A percentile compares a stretch with the other conserved stretches of the same genome.
Evolutionary conservation across 2,329 filamentous ascomycete species (phyloP).

Genomic region (Helotiales sp.): DNA sequence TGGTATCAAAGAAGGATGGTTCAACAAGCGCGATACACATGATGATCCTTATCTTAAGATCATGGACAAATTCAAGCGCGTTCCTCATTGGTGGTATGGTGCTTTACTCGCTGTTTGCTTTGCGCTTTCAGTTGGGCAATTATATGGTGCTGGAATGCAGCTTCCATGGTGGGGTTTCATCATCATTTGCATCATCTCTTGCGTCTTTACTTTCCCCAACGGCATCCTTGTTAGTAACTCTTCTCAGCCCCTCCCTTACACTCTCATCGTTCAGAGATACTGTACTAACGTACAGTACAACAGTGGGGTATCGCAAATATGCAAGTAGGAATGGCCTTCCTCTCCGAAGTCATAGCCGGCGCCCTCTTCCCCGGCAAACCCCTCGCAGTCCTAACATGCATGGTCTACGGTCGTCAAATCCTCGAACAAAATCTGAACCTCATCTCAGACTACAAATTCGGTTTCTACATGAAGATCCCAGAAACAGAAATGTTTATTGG

Average conservation of each 20-base stretch:
- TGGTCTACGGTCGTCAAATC: constrained; percentile 37
- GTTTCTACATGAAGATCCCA: constrained; percentile 41
- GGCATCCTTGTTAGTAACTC: too few species aligned
- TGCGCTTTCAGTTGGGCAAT: constrained; percentile 29
- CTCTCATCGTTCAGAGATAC: too few species aligned
- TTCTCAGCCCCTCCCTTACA: too few species aligned
- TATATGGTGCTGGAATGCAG: constrained; percentile 32
- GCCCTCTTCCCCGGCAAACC: constrained; percentile 32
- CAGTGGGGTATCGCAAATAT: constrained; percentile 34
- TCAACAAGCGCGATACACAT: constrained; percentile 27
- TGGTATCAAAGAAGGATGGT: constrained; percentile 23
- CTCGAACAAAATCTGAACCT: constrained; percentile 38
- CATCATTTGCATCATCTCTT: constrained; percentile 29
- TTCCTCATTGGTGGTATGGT: constrained; percentile 37
- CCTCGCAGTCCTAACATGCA: constrained; percentile 23
- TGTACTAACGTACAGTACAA: too few species aligned
- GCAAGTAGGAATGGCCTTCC: constrained; percentile 33
- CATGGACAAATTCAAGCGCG: constrained; percentile 30
- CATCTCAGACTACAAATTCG: constrained; percentile 39
- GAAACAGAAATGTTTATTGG: constrained; percentile 39
- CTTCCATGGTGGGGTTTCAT: constrained; percentile 33
- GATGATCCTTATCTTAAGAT: constrained; percentile 35
- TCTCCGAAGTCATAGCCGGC: constrained; percentile 35
- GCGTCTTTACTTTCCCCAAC: constrained; percentile 34
- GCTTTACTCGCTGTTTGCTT: constrained; percentile 29